Base-by-base conservation (phyloP, 352 stramenopile genomes). In the Globisporangium parvum region DNA sequence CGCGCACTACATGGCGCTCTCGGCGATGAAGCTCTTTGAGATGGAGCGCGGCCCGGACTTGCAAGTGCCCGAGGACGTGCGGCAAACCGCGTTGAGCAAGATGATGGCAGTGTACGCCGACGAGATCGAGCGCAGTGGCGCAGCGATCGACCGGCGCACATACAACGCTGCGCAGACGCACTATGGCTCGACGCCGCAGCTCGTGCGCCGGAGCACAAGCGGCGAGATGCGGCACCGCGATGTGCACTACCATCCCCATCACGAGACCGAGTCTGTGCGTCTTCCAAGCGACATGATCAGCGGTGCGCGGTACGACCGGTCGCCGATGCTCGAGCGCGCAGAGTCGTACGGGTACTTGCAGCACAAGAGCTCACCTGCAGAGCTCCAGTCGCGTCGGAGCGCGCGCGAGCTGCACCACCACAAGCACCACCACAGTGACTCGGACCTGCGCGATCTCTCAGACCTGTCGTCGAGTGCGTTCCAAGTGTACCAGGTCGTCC, bases 101-200 rank as follows among this genome's bases (percentile, higher is more conserved):
- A 90, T 92, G 81, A 79, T 88, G 58, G 72, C 80, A 17, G 77
- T 90, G 24, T 92, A 90, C 56, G 74, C 79, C 1, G 73, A 65
- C n/a, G 80, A 92, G 48, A 84, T 91, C 44, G 67, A 84, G 33
- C 73, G 62, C 26, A 79, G 59, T 37, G 57, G 62, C 39, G 70
- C 28, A 42, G 26, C 12, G 23, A 56, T 37, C 47, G 47, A 61
- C 45, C 47, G 53, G 24, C 24, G 39, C 14, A 14, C 31, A 12
- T 26, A 52, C 17, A 45, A 46, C 14, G n/a, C 39, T 28, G 14
- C 31, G 20, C 33, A 42, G 24, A 0, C 26, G 21, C 28, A 33
- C 37, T 18, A 53, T 31, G 39, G 23, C 3, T 58, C 46, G 2
- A 46, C 4, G 3, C 59, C 56, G 26, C 28, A 53, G 20, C 23